A percentile compares a stretch with the other conserved stretches of the same genome.
Evolutionary conservation across 2,329 filamentous ascomycete genomes (phyloP).

Genomic region (Fusarium albosuccineum): DNA sequence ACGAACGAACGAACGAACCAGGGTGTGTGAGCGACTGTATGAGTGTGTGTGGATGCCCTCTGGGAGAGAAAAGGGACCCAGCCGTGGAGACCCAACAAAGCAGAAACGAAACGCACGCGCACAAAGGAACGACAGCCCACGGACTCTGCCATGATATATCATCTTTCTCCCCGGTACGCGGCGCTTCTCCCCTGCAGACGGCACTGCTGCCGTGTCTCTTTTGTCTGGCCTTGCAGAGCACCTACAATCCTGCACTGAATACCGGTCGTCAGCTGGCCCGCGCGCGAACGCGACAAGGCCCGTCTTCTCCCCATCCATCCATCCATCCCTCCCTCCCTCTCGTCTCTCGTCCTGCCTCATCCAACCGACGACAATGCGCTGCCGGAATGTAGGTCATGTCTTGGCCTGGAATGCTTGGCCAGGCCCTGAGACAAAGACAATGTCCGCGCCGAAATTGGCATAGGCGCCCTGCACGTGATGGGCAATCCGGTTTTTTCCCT

Average conservation of each 20-base stretch:
- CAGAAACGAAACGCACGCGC: constrained; percentile 19
- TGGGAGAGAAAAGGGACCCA: constrained; percentile 11
- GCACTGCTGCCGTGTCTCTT: constrained; percentile 15
- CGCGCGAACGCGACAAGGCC: constrained; percentile 11
- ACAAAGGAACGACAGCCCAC: constrained; percentile 33
- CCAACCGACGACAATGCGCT: constrained; percentile 52
- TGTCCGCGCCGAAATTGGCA: constrained; percentile 45
- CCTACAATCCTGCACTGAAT: constrained; percentile 30
- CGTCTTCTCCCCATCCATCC: constrained; percentile 8
- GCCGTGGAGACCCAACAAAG: constrained; percentile 29
- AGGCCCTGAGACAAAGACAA: constrained; percentile 55
- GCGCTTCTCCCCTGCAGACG: constrained; percentile 19
- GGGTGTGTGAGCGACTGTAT: constrained; percentile 24
- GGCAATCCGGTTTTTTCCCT: constrained; percentile 15
- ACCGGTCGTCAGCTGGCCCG: constrained; percentile 33
- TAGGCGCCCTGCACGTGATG: constrained; percentile 45
- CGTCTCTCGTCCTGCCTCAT: constrained; percentile 46
- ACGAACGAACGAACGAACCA: constrained; percentile 11
- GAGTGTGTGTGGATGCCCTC: constrained; percentile 14
- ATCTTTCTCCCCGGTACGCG: constrained; percentile 25
- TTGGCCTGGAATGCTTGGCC: constrained; percentile 50
- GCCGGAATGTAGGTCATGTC: constrained; percentile 37
- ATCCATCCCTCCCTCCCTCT: neutral
- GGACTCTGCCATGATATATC: constrained; percentile 42
- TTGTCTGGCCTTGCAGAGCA: constrained; percentile 24